Percentiles rank a stretch among this genome's conserved stretches.
Conservation (phyloP, 2,329 filamentous ascomycete species). For the Nigrospora sphaerica region DNA sequence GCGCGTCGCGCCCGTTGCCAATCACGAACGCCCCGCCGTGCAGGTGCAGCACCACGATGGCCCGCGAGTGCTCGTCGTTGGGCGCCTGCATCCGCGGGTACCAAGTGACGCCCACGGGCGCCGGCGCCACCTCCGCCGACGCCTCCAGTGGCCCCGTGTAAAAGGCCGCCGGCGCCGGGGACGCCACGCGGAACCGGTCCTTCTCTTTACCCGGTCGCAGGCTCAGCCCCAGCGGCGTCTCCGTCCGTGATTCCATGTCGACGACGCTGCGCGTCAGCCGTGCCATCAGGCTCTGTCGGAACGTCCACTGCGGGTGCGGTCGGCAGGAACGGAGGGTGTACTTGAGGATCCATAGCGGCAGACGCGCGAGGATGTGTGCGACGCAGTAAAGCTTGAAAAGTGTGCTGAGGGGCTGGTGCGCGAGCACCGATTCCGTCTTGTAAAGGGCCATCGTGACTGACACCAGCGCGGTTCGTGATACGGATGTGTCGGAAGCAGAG, state of each 20-base stretch:
- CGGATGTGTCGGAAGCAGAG: no score
- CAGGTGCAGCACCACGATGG: constrained; percentile 14
- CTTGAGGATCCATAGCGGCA: constrained; percentile 12
- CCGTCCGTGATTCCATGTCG: constrained; percentile 1
- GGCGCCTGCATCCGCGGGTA: constrained; percentile 7
- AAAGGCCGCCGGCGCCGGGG: constrained; percentile 8
- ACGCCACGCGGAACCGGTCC: constrained; percentile 3
- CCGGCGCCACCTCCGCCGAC: constrained; percentile 8
- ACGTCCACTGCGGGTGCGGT: constrained; percentile 11
- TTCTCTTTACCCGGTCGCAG: constrained; percentile 5
- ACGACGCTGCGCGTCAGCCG: constrained; percentile 4
- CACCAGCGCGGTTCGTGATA: no score
- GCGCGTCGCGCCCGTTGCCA: constrained; percentile 10
- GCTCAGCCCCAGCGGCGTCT: constrained; percentile 5
- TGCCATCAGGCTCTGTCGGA: constrained; percentile 9
- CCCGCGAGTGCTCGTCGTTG: not conserved
- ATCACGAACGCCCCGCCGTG: constrained; percentile 19
- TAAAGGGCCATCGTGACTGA: constrained; percentile 9
- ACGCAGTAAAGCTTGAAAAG: constrained; percentile 10
- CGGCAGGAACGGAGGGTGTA: constrained; percentile 7
- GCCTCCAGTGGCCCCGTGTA: constrained; percentile 15
- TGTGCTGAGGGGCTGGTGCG: constrained; percentile 9
- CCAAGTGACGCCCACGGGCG: constrained; percentile 21
- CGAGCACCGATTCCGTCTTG: constrained; percentile 7
- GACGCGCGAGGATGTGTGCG: constrained; percentile 6